Evolutionary conservation across 805 yeast genomes (phyloP).

Genomic region (Suhomyces canberraensis): DNA sequence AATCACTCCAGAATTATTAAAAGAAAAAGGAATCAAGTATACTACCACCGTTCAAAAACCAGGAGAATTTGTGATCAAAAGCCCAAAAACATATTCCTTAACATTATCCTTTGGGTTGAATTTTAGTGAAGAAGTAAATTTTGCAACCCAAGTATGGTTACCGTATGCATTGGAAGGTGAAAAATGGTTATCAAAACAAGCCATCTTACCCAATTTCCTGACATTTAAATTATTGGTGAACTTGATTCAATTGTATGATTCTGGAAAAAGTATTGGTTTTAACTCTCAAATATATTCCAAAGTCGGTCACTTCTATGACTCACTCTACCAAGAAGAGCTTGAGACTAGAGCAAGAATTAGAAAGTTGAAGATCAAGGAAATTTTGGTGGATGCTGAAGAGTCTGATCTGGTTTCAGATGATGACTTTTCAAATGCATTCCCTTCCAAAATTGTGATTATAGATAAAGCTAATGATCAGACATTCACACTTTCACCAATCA

Average conservation of each 20-base stretch:
- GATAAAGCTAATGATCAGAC: slow-evolving; percentile 26
- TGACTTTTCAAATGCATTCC: slow-evolving; percentile 47
- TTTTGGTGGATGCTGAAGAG: slow-evolving; percentile 28
- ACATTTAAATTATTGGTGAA: slow-evolving; percentile 45
- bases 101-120: slow-evolving; percentile 53
- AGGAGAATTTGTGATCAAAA: slow-evolving; percentile 58
- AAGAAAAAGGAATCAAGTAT: slow-evolving; percentile 46
- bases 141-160: slow-evolving; percentile 60
- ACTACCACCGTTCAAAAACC: slow-evolving; percentile 53
- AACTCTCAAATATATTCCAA: slow-evolving; percentile 33
- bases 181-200: slow-evolving; percentile 48
- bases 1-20: slow-evolving; percentile 49
- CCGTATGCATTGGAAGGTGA: slow-evolving; percentile 46
- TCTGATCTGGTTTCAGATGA: slow-evolving; percentile 52
- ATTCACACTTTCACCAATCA: slow-evolving; percentile 29
- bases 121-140: slow-evolving; percentile 52
- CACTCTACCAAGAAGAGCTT: slow-evolving; percentile 42
- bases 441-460: slow-evolving; percentile 48
- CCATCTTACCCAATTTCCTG: slow-evolving; percentile 52
- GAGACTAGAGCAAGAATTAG: slow-evolving; percentile 38
- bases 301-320: slow-evolving; percentile 31
- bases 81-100: slow-evolving; percentile 53
- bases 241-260: slow-evolving; percentile 42
- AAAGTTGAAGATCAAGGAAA: slow-evolving; percentile 26
- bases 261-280: slow-evolving; percentile 25